These are phyloP conservation scores for Astrothelium subdiscretum DNA, from an alignment of 495 filamentous ascomycete species.

Conservation along the genomic window DNA sequence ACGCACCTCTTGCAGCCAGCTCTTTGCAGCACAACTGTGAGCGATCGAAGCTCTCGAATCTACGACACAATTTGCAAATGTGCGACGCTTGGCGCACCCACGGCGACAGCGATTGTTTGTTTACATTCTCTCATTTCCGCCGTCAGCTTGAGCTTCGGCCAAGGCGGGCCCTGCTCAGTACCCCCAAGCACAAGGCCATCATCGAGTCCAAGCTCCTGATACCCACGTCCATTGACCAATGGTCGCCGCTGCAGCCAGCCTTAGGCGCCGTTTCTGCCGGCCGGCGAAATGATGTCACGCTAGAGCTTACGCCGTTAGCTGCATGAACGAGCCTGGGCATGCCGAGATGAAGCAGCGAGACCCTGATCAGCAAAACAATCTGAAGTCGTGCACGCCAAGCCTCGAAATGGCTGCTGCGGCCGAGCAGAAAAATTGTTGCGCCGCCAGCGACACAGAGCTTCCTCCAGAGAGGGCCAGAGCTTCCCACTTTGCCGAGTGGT, in stretches of 20 bases:
- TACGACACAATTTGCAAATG: too few species aligned
- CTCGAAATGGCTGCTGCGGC: not conserved
- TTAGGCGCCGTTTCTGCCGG: not conserved
- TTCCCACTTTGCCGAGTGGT: not conserved
- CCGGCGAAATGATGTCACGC: not conserved
- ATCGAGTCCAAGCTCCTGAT: slow-evolving; percentile 1
- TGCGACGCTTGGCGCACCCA: not conserved
- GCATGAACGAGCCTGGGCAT: not conserved
- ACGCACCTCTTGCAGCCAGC: not conserved
- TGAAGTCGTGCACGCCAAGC: not conserved
- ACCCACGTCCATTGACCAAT: not conserved
- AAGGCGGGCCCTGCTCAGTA: not conserved
- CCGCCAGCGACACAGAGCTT: not conserved
- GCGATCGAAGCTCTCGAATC: too few species aligned
- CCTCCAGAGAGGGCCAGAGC: not conserved
- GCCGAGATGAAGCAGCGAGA: not conserved
- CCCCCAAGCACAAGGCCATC: too few species aligned
- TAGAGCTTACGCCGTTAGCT: not conserved
- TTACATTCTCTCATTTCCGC: not conserved
- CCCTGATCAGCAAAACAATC: not conserved
- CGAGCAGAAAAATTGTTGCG: not conserved
- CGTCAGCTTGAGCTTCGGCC: not conserved
- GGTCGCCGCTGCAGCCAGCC: not conserved
- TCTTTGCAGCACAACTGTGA: not conserved
- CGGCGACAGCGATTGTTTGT: not conserved